These are phyloP conservation scores for Tritrichomonas musculus DNA, from an alignment of 208 protist species.

Conservation along the genomic window DNA sequence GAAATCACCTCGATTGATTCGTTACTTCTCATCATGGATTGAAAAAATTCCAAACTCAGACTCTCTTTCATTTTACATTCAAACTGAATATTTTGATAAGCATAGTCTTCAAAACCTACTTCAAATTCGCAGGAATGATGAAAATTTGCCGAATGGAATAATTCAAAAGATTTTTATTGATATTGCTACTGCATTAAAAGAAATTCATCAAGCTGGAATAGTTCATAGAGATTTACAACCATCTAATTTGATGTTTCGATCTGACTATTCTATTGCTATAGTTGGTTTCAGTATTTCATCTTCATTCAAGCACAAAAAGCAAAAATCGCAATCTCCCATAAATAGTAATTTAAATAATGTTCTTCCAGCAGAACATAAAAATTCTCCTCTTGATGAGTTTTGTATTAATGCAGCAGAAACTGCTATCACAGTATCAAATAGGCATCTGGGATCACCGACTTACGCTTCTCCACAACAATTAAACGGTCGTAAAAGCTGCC, in stretches of 20 bases:
- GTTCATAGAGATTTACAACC: neutral
- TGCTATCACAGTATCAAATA: too few relatives aligned
- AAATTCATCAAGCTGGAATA: neutral
- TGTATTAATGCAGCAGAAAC: neutral
- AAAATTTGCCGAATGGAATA: too few relatives aligned
- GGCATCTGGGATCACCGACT: neutral
- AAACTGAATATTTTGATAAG: neutral
- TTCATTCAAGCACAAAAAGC: too few relatives aligned
- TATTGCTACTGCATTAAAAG: neutral
- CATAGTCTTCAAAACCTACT: neutral
- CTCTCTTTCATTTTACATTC: neutral
- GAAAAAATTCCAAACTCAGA: neutral
- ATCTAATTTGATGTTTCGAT: neutral
- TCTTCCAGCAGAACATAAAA: too few relatives aligned
- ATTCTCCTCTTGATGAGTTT: neutral
- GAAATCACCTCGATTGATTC: neutral
- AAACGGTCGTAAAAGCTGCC: neutral
- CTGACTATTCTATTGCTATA: neutral
- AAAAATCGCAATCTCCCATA: neutral
- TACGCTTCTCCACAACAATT: slow-evolving; percentile 2
- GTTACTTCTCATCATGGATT: slow-evolving; percentile 1
- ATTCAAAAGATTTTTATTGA: neutral
- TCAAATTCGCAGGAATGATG: neutral
- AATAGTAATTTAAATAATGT: too few relatives aligned
- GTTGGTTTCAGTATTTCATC: slow-evolving; percentile 7